Conservation (phyloP, 2,329 filamentous ascomycete genomes). For the Ambrosiella xylebori region DNA sequence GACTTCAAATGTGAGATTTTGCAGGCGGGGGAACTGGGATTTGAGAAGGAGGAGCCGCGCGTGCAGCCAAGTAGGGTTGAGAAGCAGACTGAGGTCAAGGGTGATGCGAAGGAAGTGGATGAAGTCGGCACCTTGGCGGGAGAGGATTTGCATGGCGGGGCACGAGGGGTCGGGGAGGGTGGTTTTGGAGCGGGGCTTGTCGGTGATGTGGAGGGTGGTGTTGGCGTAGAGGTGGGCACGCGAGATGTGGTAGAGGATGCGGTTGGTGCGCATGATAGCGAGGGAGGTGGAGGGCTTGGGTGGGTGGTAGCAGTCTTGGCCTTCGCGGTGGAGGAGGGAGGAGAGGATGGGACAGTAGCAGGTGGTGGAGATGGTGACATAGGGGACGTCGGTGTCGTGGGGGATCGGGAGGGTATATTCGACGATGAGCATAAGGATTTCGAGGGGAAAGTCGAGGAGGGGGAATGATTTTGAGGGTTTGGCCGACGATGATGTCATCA, state of each 20-base stretch:
- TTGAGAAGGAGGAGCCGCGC: neutral
- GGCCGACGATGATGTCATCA: neutral
- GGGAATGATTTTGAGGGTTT: neutral
- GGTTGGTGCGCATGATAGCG: conserved; percentile 23
- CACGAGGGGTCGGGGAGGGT: conserved; percentile 14
- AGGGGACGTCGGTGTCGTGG: conserved; percentile 12
- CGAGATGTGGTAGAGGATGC: conserved; percentile 22
- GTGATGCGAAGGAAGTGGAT: conserved; percentile 8
- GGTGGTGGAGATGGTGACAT: conserved; percentile 21
- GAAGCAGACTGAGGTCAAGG: conserved; percentile 4
- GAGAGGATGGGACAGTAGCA: conserved; percentile 18
- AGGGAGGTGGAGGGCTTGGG: conserved; percentile 18
- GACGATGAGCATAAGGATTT: conserved; percentile 8
- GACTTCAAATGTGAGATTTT: conserved; percentile 18
- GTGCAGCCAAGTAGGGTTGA: conserved; percentile 1
- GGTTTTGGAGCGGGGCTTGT: conserved; percentile 22
- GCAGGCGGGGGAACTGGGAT: neutral
- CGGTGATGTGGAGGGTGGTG: conserved; percentile 30
- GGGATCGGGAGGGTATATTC: conserved; percentile 7
- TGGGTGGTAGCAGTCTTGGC: conserved; percentile 20
- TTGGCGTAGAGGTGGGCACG: conserved; percentile 28
- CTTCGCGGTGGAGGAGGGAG: conserved; percentile 18
- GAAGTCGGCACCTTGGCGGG: neutral
- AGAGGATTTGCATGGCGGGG: neutral
- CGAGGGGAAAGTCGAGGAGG: conserved; percentile 6